Evolutionary conservation across 1,139 yeast species (phyloP), one percentile per base, ranked within the genome.

Genomic region (Candida tetrigidarum): DNA sequence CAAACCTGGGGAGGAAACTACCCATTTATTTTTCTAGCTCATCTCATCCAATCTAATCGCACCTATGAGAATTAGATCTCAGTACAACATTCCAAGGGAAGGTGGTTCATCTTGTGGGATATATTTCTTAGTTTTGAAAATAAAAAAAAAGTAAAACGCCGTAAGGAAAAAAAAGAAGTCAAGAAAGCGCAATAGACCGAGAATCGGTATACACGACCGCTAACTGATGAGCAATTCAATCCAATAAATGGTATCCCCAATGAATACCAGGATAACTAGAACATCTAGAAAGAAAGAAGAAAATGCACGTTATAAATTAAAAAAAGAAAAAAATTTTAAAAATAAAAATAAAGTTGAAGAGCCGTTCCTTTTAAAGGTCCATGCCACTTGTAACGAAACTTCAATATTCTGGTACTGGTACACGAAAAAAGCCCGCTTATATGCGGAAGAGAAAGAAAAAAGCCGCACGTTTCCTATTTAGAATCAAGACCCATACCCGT

Each of bases 71-170:
- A 25, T 25, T 25, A n/a, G 5, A 25, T 12, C 28, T 25, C 12
- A 16, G 12, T 5, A 12, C 9, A 7, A 28, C 32, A 8, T 15
- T 28, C n/a, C n/a, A n/a, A n/a, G n/a, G n/a, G n/a, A n/a, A n/a
- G n/a, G n/a, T n/a, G n/a, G n/a, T n/a, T n/a, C n/a, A n/a, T n/a
- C n/a, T 19, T 14, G 15, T 15, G 19, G 32, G 32, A 6, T 28
- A 4, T 10, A 22, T 22, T 22, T 22, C 25, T n/a, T n/a, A n/a
- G n/a, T n/a, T n/a, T n/a, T n/a, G n/a, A n/a, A n/a, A n/a, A n/a
- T n/a, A n/a, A n/a, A n/a, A n/a, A n/a, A n/a, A n/a, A n/a, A n/a
- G 28, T 11, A 32, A 19, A 32, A 19, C 36, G 36, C 36, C 36
- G 36, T 19, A 15, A 12, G 36, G 16, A 15, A 29, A 29, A 29